Base-by-base conservation (phyloP, 148 eudicot species). In the Drosera capensis region DNA sequence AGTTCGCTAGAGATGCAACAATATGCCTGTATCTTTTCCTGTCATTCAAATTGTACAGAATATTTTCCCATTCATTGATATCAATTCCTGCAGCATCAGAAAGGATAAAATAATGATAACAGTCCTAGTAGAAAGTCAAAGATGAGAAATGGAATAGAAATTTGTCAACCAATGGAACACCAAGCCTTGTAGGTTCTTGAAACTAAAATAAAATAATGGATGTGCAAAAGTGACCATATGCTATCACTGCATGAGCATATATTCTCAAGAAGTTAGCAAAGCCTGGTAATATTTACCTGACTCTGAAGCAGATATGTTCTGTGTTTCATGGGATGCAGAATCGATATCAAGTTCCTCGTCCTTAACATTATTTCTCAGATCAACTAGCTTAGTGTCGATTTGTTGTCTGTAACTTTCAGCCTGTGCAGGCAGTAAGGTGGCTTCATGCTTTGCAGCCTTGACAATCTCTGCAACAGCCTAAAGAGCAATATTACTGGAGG, bases 391-490 rank as follows among this genome's bases (percentile, higher is more conserved):
- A 44, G 70, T 54, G 51, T 63, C 68, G 53, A 75, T 63, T 42
- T 63, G 52, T 28, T 53, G 59, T 34, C 53, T 53, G 60, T 52
- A 80, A 25, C 66, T 66, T 50, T 63, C 78, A 56, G 84, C 73
- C 55, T 73, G 77, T 56, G 57, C 49, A 60, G 73, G 75, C 45
- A 88, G 60, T 20, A 59, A 48, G 48, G 43, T 26, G 19, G 94
- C 94, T 67, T 88, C 94, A 40, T 54, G 71, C 51, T 75, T 83
- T 21, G 94, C 76, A 23, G 86, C 90, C 70, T 72, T 88, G 37
- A 71, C 72, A 67, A 88, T 80, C 74, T 88, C 86, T 23, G 72
- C 81, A 34, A 83, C 79, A 55, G 96, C 96, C 96, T 88, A 54
- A 46, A 50, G 55, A 28, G 55, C 28, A 55, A 52, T 15, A 51